A percentile compares a stretch with the other conserved stretches of the same genome.
Conservation (phyloP, 345 rosid species). For the Limnanthes douglasii region DNA sequence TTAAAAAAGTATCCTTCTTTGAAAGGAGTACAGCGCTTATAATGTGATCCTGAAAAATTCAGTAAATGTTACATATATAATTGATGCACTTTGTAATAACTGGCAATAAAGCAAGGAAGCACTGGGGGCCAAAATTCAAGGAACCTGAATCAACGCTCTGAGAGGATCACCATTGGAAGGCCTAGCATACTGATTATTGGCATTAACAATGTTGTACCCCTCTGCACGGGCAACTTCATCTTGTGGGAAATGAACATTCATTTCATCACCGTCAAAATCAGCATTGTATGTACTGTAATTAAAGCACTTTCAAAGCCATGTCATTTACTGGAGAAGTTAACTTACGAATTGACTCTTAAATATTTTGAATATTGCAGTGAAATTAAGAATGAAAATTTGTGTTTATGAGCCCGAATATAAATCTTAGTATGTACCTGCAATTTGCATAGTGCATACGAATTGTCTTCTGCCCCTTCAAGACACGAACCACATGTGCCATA, state of each 20-base stretch:
- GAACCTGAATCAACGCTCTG: slow-evolving; percentile 86
- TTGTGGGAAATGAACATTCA: slow-evolving; percentile 99
- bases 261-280: slow-evolving; percentile 99
- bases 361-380: slow-evolving; percentile 2
- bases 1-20: slow-evolving; percentile 80
- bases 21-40: slow-evolving; percentile 83
- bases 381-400: slow-evolving; percentile 2
- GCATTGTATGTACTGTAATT: slow-evolving; percentile 88
- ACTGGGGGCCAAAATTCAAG: neutral
- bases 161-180: slow-evolving; percentile 96
- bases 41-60: slow-evolving; percentile 68
- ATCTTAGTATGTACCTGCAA: slow-evolving; percentile 55
- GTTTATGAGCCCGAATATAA: slow-evolving; percentile 1
- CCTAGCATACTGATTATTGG: slow-evolving; percentile 87
- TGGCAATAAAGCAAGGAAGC: slow-evolving; percentile 5
- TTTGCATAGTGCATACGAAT: slow-evolving; percentile 99
- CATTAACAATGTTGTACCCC: slow-evolving; percentile 95
- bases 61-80: slow-evolving; percentile 5
- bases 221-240: slow-evolving; percentile 98
- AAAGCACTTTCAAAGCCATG: slow-evolving; percentile 8
- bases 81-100: neutral
- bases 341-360: neutral
- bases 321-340: neutral
- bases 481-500: slow-evolving; percentile 95
- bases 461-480: slow-evolving; percentile 84